phyloP scores from a whole-genome alignment of 495 filamentous ascomycete genomes.

The Oidiodendron maius region DNA sequence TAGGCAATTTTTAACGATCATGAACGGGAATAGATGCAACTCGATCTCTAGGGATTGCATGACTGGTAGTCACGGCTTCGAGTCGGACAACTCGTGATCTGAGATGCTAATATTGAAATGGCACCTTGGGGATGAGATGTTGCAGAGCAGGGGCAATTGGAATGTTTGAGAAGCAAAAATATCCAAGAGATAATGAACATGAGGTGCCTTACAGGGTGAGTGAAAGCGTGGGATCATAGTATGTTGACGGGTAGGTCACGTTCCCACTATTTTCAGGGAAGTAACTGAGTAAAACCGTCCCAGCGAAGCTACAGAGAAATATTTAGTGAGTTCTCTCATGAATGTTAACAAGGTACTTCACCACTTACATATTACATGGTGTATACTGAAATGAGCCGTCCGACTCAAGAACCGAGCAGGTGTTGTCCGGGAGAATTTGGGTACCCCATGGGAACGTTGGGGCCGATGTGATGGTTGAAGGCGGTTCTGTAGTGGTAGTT shows the following conservation, averaged over 20 bases:
- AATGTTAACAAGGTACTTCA: background rate
- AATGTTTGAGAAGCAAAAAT: no score
- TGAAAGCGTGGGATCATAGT: conserved; percentile 19
- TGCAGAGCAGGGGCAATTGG: no score
- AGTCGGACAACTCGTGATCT: no score
- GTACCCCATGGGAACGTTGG: background rate
- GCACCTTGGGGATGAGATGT: no score
- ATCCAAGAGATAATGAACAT: no score
- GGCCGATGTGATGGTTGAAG: background rate
- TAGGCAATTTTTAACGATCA: no score
- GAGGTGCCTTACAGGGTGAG: conserved; percentile 46
- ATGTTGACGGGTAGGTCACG: conserved; percentile 28
- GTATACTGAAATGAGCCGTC: conserved; percentile 22
- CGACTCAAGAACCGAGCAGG: conserved; percentile 9
- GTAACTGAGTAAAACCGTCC: conserved; percentile 28
- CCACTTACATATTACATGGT: conserved; percentile 28
- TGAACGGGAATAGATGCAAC: no score
- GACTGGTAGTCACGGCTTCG: no score
- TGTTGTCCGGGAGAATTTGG: conserved; percentile 12
- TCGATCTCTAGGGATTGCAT: no score
- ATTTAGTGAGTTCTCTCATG: background rate
- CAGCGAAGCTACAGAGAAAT: conserved; percentile 28
- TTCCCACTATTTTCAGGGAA: conserved; percentile 28
- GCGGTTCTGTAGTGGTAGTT: background rate
- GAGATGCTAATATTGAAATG: no score